These are phyloP conservation scores for Taxillus chinensis DNA, from an alignment of 164 flowering plant species.

Conservation along the genomic window DNA sequence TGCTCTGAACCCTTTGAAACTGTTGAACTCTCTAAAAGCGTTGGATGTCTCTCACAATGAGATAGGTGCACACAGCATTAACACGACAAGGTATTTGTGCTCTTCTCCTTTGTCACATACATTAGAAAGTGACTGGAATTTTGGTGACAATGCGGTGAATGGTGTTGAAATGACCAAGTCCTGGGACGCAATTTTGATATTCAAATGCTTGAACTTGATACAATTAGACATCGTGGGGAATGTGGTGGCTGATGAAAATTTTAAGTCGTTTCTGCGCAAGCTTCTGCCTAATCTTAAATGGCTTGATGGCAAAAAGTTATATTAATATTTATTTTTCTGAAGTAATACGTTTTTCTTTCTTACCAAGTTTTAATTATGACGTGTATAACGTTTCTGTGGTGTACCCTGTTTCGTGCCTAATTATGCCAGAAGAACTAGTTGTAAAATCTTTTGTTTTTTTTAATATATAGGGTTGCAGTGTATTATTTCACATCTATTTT, in stretches of 20 bases:
- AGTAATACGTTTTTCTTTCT: background rate
- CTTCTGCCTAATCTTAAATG: constrained; percentile 49
- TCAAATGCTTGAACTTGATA: constrained; percentile 43
- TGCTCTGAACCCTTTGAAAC: constrained; percentile 64
- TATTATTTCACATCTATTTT: too few species aligned
- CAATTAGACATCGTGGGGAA: constrained; percentile 67
- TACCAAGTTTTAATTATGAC: background rate
- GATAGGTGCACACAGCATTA: constrained; percentile 68
- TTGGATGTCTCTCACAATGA: constrained; percentile 71
- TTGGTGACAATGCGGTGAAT: constrained; percentile 16
- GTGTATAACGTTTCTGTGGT: background rate
- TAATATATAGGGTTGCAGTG: too few species aligned
- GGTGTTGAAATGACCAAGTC: constrained; percentile 14
- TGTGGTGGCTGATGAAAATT: constrained; percentile 37
- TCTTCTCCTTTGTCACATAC: constrained; percentile 66
- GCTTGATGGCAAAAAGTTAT: constrained; percentile 45
- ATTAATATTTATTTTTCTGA: constrained; percentile 4
- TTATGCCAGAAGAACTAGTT: too few species aligned
- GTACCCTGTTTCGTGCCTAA: too few species aligned
- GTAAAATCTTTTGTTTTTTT: too few species aligned
- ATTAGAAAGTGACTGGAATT: constrained; percentile 20
- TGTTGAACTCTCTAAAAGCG: constrained; percentile 42
- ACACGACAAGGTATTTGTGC: constrained; percentile 63
- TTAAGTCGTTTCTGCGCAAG: constrained; percentile 33
- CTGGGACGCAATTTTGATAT: constrained; percentile 59